Evolutionary conservation across 2,329 filamentous ascomycete species (phyloP).

Genomic region (Pseudogymnoascus sp.): DNA sequence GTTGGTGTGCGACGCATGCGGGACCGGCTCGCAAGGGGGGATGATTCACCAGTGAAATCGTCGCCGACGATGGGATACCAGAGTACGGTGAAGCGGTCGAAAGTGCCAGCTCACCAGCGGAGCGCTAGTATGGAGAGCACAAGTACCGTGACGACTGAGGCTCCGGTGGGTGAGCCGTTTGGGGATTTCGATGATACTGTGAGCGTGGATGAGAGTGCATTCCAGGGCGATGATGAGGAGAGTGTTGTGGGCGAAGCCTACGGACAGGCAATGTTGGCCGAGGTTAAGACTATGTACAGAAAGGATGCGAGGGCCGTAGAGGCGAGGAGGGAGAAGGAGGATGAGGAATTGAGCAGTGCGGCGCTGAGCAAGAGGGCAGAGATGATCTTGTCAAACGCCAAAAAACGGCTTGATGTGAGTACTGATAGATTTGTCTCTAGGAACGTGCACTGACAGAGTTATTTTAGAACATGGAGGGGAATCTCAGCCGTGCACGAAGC

Average conservation of each 20-base stretch:
- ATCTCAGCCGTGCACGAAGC: slow-evolving; percentile 70
- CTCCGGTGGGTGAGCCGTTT: slow-evolving; percentile 42
- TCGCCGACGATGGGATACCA: slow-evolving; percentile 43
- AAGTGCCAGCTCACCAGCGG: slow-evolving; percentile 42
- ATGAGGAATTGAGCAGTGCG: slow-evolving; percentile 64
- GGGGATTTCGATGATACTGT: slow-evolving; percentile 56
- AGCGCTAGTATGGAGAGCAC: slow-evolving; percentile 54
- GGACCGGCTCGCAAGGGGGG: slow-evolving; percentile 23
- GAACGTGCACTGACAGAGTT: slow-evolving; percentile 2
- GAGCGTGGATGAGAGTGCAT: slow-evolving; percentile 59
- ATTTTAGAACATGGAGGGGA: slow-evolving; percentile 82
- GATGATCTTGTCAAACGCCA: slow-evolving; percentile 86
- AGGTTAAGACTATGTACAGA: slow-evolving; percentile 24
- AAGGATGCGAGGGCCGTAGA: slow-evolving; percentile 28
- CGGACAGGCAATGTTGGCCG: slow-evolving; percentile 26
- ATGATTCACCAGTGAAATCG: slow-evolving; percentile 32
- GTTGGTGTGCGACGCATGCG: slow-evolving; percentile 22
- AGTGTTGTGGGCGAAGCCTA: slow-evolving; percentile 43
- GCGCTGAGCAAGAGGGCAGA: slow-evolving; percentile 79
- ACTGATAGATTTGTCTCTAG: neutral
- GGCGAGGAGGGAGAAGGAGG: slow-evolving; percentile 31
- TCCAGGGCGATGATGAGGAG: slow-evolving; percentile 63
- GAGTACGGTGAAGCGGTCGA: slow-evolving; percentile 41
- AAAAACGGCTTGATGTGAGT: slow-evolving; percentile 77
- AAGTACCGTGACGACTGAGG: slow-evolving; percentile 52